Conservation (phyloP, 129 eudicot species). For the carrot (Daucus carota) region DNA sequence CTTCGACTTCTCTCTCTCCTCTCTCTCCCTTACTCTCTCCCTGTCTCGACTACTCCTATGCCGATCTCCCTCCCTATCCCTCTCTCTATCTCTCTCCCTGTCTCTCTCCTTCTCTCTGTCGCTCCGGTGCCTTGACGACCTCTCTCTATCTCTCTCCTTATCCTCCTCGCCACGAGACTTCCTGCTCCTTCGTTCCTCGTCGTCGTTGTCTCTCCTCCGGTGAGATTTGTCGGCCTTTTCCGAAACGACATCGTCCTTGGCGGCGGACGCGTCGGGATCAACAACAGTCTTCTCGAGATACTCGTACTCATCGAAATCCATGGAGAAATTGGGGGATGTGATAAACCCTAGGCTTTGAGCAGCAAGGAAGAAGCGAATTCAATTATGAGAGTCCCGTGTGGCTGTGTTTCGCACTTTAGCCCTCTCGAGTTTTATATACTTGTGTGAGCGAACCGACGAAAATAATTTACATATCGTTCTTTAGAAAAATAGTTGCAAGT, state of each 20-base stretch:
- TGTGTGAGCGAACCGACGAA: too few relatives aligned
- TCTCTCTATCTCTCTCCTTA: slow-evolving; percentile 24
- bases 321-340: neutral
- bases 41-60: slow-evolving; percentile 31
- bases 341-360: slow-evolving; percentile 9
- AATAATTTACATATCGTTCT: too few relatives aligned
- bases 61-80: slow-evolving; percentile 20
- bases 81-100: slow-evolving; percentile 22
- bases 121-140: slow-evolving; percentile 30
- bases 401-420: neutral
- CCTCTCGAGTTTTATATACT: neutral
- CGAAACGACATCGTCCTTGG: slow-evolving; percentile 27
- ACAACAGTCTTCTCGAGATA: slow-evolving; percentile 75
- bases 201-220: slow-evolving; percentile 37
- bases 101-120: slow-evolving; percentile 30
- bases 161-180: slow-evolving; percentile 30
- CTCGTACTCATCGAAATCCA: slow-evolving; percentile 95
- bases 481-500: too few relatives aligned
- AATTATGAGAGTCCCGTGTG: neutral
- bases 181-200: slow-evolving; percentile 25
- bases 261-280: slow-evolving; percentile 26
- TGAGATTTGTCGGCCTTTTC: slow-evolving; percentile 48
- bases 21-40: slow-evolving; percentile 18
- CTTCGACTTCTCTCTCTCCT: slow-evolving; percentile 16
- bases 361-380: neutral